Evolutionary conservation across 495 filamentous ascomycete species (phyloP).

Genomic region (Thermothielavioides terrestris): DNA sequence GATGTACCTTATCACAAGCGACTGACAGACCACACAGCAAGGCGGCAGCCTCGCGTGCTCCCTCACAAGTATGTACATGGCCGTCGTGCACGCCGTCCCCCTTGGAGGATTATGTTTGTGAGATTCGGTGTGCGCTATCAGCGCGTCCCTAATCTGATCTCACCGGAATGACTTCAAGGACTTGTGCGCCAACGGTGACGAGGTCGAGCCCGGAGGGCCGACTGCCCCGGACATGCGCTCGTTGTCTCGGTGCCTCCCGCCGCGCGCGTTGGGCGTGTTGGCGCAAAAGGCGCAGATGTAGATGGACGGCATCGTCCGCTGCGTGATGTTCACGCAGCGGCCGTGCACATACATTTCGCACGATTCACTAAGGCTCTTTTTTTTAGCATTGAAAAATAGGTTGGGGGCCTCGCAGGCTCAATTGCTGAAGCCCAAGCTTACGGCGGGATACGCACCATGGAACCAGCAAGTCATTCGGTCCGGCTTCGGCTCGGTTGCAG

Average conservation of each 20-base stretch:
- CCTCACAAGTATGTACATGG: no score
- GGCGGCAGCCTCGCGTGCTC: no score
- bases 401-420: no score
- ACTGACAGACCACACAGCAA: no score
- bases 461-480: constrained; percentile 65
- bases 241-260: constrained; percentile 52
- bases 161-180: constrained; percentile 49
- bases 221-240: constrained; percentile 29
- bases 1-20: no score
- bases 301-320: constrained; percentile 56
- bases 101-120: background rate
- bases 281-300: constrained; percentile 78
- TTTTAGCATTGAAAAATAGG: no score
- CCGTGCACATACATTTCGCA: constrained; percentile 82
- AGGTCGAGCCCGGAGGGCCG: constrained; percentile 19
- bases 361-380: constrained; percentile 52
- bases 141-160: no score
- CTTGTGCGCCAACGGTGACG: constrained; percentile 49
- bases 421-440: no score
- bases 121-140: no score
- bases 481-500: constrained; percentile 46
- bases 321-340: constrained; percentile 63
- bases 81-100: background rate
- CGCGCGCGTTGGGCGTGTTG: constrained; percentile 60
- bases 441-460: constrained; percentile 55